Percentiles rank a stretch among this genome's conserved stretches.
phyloP scores from a whole-genome alignment of 1,284 basidiomycete genomes.

The Ceratobasidium sp. region DNA sequence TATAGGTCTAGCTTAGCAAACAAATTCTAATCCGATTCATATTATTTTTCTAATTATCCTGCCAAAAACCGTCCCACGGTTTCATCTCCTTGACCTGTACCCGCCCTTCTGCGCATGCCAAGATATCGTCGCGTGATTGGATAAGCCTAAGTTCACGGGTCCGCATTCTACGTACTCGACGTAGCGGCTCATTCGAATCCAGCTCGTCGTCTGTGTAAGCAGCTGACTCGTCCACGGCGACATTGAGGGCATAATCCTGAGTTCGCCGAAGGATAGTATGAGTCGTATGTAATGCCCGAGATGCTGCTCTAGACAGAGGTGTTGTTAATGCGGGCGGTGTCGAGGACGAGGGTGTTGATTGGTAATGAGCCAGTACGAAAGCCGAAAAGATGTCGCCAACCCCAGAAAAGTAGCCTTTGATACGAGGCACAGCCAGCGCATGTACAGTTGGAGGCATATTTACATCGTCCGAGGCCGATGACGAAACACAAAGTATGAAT shows the following conservation, averaged over 20 bases:
- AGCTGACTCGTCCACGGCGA: slow-evolving; percentile 64
- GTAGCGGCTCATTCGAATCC: slow-evolving; percentile 73
- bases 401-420: slow-evolving; percentile 95
- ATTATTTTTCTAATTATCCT: neutral
- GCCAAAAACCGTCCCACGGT: slow-evolving; percentile 48
- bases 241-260: slow-evolving; percentile 67
- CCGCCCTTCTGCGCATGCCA: slow-evolving; percentile 32
- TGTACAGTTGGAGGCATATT: slow-evolving; percentile 64
- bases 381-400: slow-evolving; percentile 98
- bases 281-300: slow-evolving; percentile 81
- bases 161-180: slow-evolving; percentile 79
- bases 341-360: slow-evolving; percentile 51
- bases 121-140: slow-evolving; percentile 75
- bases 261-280: slow-evolving; percentile 87
- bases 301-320: slow-evolving; percentile 66
- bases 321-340: slow-evolving; percentile 61
- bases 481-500: slow-evolving; percentile 83
- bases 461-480: slow-evolving; percentile 59
- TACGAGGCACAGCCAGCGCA: slow-evolving; percentile 80
- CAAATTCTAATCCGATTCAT: neutral
- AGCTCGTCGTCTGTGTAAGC: slow-evolving; percentile 79
- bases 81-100: slow-evolving; percentile 36
- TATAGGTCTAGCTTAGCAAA: too few species aligned
- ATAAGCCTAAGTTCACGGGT: slow-evolving; percentile 86
- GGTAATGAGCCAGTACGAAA: slow-evolving; percentile 87